Evolutionary conservation across 805 yeast genomes (phyloP).

Genomic region (Wickerhamomyces kurtzmanii): DNA sequence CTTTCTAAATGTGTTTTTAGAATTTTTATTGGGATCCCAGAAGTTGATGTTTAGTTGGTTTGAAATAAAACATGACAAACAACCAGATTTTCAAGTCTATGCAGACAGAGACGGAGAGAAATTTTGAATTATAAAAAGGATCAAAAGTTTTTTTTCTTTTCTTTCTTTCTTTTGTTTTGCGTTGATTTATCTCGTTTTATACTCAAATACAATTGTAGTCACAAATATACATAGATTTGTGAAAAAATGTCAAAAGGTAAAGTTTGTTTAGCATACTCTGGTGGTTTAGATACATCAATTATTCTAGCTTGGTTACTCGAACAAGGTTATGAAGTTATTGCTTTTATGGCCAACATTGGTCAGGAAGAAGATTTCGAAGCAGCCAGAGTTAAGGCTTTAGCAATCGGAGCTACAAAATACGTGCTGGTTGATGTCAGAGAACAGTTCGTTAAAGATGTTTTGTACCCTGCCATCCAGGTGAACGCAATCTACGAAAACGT

Average conservation of each 20-base stretch:
- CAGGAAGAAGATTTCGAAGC: conserved; percentile 99
- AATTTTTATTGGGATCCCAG: too few species aligned
- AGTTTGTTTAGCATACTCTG: conserved; percentile 98
- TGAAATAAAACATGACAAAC: too few species aligned
- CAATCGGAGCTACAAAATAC: conserved; percentile 95
- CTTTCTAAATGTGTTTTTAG: too few species aligned
- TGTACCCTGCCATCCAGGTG: conserved; percentile 93
- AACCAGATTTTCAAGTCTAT: too few species aligned
- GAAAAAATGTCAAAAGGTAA: conserved; percentile 88
- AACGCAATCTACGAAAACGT: conserved; percentile 98
- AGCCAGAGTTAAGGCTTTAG: conserved; percentile 91
- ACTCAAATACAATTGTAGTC: too few species aligned
- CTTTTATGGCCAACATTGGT: conserved; percentile 97
- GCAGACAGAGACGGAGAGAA: too few species aligned
- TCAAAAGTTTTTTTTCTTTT: too few species aligned
- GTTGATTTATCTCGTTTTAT: too few species aligned
- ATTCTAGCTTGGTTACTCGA: conserved; percentile 97
- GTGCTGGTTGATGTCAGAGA: conserved; percentile 91
- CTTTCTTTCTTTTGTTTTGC: too few species aligned
- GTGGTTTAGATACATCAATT: conserved; percentile 97
- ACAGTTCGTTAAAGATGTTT: conserved; percentile 86
- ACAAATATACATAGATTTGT: too few species aligned
- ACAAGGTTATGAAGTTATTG: conserved; percentile 96
- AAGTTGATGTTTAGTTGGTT: too few species aligned
- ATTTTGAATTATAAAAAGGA: too few species aligned